Conservation (phyloP, 1,284 basidiomycete genomes). For the Pseudozyma hubeiensis region DNA sequence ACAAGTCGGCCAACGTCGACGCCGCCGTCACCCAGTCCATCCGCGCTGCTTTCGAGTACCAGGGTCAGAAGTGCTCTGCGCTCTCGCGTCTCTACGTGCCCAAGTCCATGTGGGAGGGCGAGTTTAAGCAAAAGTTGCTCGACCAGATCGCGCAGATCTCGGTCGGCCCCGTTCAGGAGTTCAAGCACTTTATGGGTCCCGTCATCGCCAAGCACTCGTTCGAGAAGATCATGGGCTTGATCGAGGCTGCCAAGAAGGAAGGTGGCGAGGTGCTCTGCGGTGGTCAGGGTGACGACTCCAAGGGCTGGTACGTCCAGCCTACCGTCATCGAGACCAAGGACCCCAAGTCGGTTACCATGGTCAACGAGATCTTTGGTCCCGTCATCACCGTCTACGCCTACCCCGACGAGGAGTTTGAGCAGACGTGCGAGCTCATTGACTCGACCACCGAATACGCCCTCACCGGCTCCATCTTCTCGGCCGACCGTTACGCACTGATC, state of each 20-base stretch:
- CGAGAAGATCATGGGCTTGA: slow-evolving; percentile 87
- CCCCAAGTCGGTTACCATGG: slow-evolving; percentile 89
- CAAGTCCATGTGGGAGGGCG: slow-evolving; percentile 83
- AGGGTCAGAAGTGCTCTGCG: slow-evolving; percentile 98
- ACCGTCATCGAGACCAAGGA: slow-evolving; percentile 95
- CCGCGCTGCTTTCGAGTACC: slow-evolving; percentile 94
- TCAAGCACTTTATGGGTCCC: slow-evolving; percentile 90
- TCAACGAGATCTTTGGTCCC: slow-evolving; percentile 96
- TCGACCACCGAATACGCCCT: slow-evolving; percentile 87
- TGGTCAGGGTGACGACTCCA: slow-evolving; percentile 85
- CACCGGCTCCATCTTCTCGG: slow-evolving; percentile 66
- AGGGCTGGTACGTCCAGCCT: slow-evolving; percentile 92
- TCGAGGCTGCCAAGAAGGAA: slow-evolving; percentile 86
- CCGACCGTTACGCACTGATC: slow-evolving; percentile 65
- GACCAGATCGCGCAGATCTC: slow-evolving; percentile 84
- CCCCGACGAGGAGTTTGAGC: slow-evolving; percentile 76
- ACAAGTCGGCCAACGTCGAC: slow-evolving; percentile 84
- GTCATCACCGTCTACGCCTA: slow-evolving; percentile 81
- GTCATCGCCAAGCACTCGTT: slow-evolving; percentile 89
- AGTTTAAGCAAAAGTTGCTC: slow-evolving; percentile 85
- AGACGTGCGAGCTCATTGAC: slow-evolving; percentile 88
- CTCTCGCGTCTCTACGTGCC: slow-evolving; percentile 92
- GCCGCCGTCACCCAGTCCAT: slow-evolving; percentile 90
- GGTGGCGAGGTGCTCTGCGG: slow-evolving; percentile 90
- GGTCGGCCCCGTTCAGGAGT: slow-evolving; percentile 83